Base-by-base conservation (phyloP, 73 alveolate species). In the Uronychia setigera region DNA sequence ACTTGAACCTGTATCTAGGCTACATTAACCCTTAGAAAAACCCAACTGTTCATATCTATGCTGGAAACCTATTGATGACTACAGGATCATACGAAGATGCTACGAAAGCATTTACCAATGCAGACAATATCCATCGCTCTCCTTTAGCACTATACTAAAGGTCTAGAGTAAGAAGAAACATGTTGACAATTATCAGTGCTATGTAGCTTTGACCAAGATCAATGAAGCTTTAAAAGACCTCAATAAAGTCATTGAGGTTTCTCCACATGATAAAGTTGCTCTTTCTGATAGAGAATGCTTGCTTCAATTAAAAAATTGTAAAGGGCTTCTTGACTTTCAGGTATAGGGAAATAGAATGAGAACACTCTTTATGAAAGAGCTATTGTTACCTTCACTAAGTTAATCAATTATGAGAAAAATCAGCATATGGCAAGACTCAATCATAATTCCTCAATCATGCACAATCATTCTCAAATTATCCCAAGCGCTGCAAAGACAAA, bases 31-130 rank as follows among this genome's bases (percentile, higher is more conserved):
- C 35, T 1, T 74, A 83, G 85, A 88, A 92, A 77, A 91, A 92
- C 60, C 97, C 97, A 26, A 35, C 80, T 82, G 97, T 83, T 59
- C 97, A 92, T 59, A 87, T 92, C 60, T 84, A 88, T 35, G 94
- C 97, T 33, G 97, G 97, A 32, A 88, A 88, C 83, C 82, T 92
- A 46, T 75, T 92, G 59, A 88, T 92, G 94, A 83, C 93, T 0
- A 92, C 97, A 32, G 93, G 93, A 0, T 92, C 94, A 0, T 83
- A 83, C 78, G 97, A 92, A 31, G 97, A 92, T 76, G 97, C 97
- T 14, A 89, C 93, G 11, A 92, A 88, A 46, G 97, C 97, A 0
- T 92, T 88, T 57, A 87, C 93, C 26, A 92, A 92, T 35, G 93
- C 97, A 59, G 95, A 89, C 46, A 78, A 84, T 46, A 85, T 89